Evolutionary conservation across 148 eudicot genomes (phyloP), one percentile per base, ranked within the genome.

Genomic region (Chenopodium quinoa): DNA sequence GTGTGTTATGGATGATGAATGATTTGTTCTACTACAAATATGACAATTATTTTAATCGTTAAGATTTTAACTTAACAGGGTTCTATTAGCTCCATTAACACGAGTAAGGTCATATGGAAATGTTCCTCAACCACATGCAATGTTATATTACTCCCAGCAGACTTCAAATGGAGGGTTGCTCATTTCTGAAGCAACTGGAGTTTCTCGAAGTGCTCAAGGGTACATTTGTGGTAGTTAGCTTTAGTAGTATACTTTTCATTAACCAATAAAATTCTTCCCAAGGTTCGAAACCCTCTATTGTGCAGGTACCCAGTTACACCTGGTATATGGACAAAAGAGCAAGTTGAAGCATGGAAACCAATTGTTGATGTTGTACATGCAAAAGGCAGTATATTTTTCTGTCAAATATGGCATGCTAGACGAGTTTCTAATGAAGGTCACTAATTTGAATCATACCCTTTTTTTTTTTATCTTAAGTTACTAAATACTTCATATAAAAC

Each of bases 291-390:
- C 27, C 23, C 19, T 71, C 11, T 25, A 48, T 7, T 17, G 40
- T 29, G 60, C 34, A 87, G 91, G 77, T 82, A 86, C 75, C 79
- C 79, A 25, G 16, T 82, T 11, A 82, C 87, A 4, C 90, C 91
- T 44, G 91, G 90, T 62, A 37, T 37, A 37, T 37, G 40, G 40
- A 37, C 40, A 37, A 37, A 37, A 5, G 7, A 6, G 40, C 40
- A 89, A 67, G 86, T 87, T 67, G 87, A 87, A 77, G 91, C 91
- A 7, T 87, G 91, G 91, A 89, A 87, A 79, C 90, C 91, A 29
- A 89, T 89, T 37, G 88, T 87, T 22, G 88, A 87, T 60, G 87
- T 87, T 76, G 90, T 89, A 19, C 91, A 89, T 75, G 88, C 87
- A 9, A 89, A 89, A 86, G 91, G 91, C 3, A 85, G 80, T 17